phyloP scores from a whole-genome alignment of 2,329 filamentous ascomycete species.

The Alternaria tenuissima region DNA sequence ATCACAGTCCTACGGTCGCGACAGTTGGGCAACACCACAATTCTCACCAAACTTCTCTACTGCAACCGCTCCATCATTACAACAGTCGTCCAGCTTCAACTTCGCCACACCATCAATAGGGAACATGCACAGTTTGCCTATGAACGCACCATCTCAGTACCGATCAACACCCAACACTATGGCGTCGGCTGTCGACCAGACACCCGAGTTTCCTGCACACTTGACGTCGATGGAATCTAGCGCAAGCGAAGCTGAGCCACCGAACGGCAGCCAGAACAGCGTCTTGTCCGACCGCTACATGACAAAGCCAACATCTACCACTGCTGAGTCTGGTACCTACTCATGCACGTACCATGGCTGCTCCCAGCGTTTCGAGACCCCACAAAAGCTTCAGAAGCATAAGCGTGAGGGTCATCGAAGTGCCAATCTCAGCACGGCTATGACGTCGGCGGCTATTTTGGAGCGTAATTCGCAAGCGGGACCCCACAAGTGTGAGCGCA shows the following conservation, averaged over 20 bases:
- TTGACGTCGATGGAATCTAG: constrained; percentile 70
- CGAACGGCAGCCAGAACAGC: constrained; percentile 53
- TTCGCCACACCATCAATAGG: constrained; percentile 56
- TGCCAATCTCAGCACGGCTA: constrained; percentile 51
- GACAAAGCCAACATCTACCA: constrained; percentile 68
- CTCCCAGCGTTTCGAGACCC: constrained; percentile 85
- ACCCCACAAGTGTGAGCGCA: constrained; percentile 89
- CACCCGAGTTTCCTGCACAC: constrained; percentile 66
- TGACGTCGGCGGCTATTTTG: constrained; percentile 64
- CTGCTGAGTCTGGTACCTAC: constrained; percentile 86
- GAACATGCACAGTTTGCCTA: constrained; percentile 44
- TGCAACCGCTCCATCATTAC: constrained; percentile 40
- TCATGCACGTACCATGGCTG: constrained; percentile 97
- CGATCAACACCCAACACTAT: constrained; percentile 41
- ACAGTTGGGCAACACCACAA: constrained; percentile 48
- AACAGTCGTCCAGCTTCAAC: constrained; percentile 52
- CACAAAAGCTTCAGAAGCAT: constrained; percentile 88
- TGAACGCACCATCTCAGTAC: constrained; percentile 47
- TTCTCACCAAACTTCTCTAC: constrained; percentile 46
- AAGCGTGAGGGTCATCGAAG: constrained; percentile 89
- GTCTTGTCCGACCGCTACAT: constrained; percentile 37
- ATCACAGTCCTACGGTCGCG: constrained; percentile 43
- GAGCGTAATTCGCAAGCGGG: constrained; percentile 86
- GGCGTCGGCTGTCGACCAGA: constrained; percentile 50
- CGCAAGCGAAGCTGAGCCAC: constrained; percentile 61